phyloP scores from a whole-genome alignment of 495 filamentous ascomycete species.

The Talaromyces borbonicus region DNA sequence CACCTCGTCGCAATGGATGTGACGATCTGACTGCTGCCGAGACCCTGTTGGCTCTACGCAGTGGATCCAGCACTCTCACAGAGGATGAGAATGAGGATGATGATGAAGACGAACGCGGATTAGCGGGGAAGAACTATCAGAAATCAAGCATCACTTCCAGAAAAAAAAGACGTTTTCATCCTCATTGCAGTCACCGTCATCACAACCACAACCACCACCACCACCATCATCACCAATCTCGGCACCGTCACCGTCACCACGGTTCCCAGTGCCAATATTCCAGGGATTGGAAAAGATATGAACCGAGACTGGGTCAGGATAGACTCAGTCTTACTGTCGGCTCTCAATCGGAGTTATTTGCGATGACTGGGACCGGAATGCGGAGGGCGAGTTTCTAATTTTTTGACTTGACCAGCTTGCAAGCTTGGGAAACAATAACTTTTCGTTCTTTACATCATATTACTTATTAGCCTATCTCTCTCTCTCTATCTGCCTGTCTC shows the following conservation, averaged over 20 bases:
- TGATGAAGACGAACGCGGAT: background rate
- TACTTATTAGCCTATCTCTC: too few species aligned
- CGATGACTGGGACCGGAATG: background rate
- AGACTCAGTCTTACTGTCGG: background rate
- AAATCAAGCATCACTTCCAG: too few species aligned
- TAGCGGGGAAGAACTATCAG: background rate
- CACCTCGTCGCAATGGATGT: background rate
- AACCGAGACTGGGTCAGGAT: background rate
- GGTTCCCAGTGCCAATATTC: too few species aligned
- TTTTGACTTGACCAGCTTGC: too few species aligned
- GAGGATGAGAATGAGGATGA: background rate
- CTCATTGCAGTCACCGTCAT: too few species aligned
- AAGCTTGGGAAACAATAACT: too few species aligned
- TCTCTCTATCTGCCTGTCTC: too few species aligned
- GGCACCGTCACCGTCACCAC: background rate
- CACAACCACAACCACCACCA: background rate
- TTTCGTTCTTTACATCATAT: too few species aligned
- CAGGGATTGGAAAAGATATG: too few species aligned
- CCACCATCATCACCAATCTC: background rate
- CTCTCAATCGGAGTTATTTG: background rate
- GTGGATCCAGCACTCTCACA: background rate
- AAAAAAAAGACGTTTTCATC: too few species aligned
- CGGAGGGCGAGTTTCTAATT: slow-evolving; percentile 6
- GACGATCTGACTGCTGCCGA: slow-evolving; percentile 3
- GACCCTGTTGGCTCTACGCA: slow-evolving; percentile 1